phyloP scores from a whole-genome alignment of 129 eudicot genomes.

The Flaveria linearis region DNA sequence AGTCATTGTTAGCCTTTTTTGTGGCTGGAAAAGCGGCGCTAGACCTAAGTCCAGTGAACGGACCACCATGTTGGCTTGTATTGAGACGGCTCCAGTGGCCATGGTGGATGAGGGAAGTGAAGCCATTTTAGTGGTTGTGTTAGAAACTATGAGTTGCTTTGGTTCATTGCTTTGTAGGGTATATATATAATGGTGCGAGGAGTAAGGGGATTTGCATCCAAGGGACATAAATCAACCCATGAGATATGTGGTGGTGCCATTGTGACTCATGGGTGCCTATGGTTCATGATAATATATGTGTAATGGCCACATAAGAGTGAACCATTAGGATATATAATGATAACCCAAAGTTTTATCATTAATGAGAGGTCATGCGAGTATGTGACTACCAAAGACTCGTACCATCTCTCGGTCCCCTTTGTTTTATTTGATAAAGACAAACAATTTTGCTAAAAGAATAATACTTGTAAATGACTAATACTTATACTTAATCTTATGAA shows the following conservation, averaged over 20 bases:
- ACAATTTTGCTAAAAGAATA: no score
- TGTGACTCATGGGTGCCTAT: conserved; percentile 31
- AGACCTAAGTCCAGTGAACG: neutral
- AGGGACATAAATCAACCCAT: conserved; percentile 19
- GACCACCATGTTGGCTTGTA: conserved; percentile 11
- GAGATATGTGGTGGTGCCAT: conserved; percentile 1
- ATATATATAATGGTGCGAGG: conserved; percentile 21
- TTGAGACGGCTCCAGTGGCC: conserved; percentile 7
- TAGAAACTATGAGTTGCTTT: neutral
- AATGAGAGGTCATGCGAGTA: neutral
- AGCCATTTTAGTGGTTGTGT: conserved; percentile 28
- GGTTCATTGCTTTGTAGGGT: neutral
- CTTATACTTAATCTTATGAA: no score
- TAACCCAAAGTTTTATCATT: conserved; percentile 7
- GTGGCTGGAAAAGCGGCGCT: neutral
- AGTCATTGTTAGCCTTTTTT: neutral
- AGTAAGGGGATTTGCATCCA: conserved; percentile 1
- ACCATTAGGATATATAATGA: conserved; percentile 18
- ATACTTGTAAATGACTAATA: no score
- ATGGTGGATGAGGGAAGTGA: neutral
- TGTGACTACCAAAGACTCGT: neutral
- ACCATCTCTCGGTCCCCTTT: no score
- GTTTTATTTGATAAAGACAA: neutral
- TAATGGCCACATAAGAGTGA: conserved; percentile 28
- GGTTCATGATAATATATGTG: conserved; percentile 20